These are phyloP conservation scores for Solanum tacnaense DNA, from an alignment of 257 asterid genomes.

Conservation along the genomic window DNA sequence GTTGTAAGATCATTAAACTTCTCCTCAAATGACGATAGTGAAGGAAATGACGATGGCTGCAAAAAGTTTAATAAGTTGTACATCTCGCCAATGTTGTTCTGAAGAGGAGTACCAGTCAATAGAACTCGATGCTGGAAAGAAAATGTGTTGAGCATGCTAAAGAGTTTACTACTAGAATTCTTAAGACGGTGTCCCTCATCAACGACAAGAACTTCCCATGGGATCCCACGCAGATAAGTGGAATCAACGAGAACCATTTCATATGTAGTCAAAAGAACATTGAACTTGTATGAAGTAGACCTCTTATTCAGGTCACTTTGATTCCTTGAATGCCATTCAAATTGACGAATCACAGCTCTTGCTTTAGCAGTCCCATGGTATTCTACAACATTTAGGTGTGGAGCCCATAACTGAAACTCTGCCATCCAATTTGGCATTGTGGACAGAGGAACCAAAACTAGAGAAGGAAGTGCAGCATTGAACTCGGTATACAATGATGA, in stretches of 20 bases:
- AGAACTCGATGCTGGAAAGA: slow-evolving; percentile 90
- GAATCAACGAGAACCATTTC: slow-evolving; percentile 96
- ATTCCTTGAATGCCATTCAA: slow-evolving; percentile 80
- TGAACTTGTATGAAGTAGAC: slow-evolving; percentile 60
- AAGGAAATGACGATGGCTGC: slow-evolving; percentile 91
- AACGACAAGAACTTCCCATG: slow-evolving; percentile 99
- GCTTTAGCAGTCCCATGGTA: slow-evolving; percentile 89
- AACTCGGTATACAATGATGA: slow-evolving; percentile 78
- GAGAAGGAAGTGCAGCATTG: slow-evolving; percentile 71
- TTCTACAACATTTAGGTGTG: slow-evolving; percentile 85
- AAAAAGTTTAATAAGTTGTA: slow-evolving; percentile 82
- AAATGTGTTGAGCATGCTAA: slow-evolving; percentile 75
- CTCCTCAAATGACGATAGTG: slow-evolving; percentile 83
- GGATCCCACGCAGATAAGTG: slow-evolving; percentile 70
- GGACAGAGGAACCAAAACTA: slow-evolving; percentile 94
- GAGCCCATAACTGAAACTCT: slow-evolving; percentile 94
- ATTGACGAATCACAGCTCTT: slow-evolving; percentile 73
- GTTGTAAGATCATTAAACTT: slow-evolving; percentile 87
- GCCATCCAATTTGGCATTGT: slow-evolving; percentile 99
- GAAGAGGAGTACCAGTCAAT: slow-evolving; percentile 97
- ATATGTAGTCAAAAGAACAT: slow-evolving; percentile 87
- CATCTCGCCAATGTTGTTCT: slow-evolving; percentile 98
- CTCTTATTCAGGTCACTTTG: slow-evolving; percentile 34
- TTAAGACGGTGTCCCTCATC: slow-evolving; percentile 99
- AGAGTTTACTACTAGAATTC: slow-evolving; percentile 79